phyloP scores from a whole-genome alignment of 1,284 basidiomycete species.

The Kalmanozyma brasiliensis region DNA sequence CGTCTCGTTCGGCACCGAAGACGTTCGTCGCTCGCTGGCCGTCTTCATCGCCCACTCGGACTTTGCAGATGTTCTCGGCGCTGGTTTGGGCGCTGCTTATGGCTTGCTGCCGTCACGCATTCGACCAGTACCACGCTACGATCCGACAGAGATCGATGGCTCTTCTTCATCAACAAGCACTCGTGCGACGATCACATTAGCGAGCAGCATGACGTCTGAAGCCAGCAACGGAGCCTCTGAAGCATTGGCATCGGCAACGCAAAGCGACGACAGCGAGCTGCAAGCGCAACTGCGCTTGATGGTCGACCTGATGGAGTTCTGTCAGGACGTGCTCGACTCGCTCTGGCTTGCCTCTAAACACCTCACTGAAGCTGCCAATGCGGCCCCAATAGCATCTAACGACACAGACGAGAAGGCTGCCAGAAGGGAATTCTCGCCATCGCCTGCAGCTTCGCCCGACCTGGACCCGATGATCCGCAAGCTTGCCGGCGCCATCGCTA shows the following conservation, averaged over 20 bases:
- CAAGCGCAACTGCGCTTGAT: constrained; percentile 84
- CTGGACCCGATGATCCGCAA: constrained; percentile 41
- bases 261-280: constrained; percentile 75
- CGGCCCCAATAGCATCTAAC: background rate
- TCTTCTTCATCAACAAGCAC: background rate
- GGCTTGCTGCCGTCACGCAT: constrained; percentile 77
- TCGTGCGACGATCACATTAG: constrained; percentile 30
- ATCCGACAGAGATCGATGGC: constrained; percentile 29
- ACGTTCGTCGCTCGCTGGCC: constrained; percentile 75
- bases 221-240: constrained; percentile 11
- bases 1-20: constrained; percentile 27
- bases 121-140: constrained; percentile 22
- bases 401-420: constrained; percentile 16
- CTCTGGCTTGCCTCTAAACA: constrained; percentile 33
- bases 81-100: constrained; percentile 91
- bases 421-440: background rate
- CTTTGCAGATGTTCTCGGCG: constrained; percentile 94
- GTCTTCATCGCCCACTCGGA: constrained; percentile 94
- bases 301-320: constrained; percentile 87
- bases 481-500: constrained; percentile 38
- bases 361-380: constrained; percentile 13
- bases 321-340: constrained; percentile 78
- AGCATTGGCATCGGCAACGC: constrained; percentile 64
- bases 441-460: background rate
- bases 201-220: constrained; percentile 28